Conservation (phyloP, 805 yeast genomes). For the Saturnispora besseyi region DNA sequence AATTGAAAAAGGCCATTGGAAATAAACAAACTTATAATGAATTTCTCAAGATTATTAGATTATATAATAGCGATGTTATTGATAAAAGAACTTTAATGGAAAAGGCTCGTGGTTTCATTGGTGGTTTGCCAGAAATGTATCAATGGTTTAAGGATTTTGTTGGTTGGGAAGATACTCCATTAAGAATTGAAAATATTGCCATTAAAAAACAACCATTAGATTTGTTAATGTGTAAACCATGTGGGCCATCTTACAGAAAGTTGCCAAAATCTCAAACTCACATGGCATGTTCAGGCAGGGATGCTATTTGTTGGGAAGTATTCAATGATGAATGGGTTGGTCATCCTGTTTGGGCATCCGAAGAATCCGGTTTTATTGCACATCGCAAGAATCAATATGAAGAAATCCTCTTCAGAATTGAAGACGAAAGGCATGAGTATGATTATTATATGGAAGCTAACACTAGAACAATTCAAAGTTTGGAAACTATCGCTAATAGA, state of each 20-base stretch:
- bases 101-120: slow-evolving; percentile 78
- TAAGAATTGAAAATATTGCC: slow-evolving; percentile 76
- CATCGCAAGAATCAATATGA: slow-evolving; percentile 97
- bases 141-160: slow-evolving; percentile 91
- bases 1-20: slow-evolving; percentile 79
- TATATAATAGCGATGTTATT: slow-evolving; percentile 84
- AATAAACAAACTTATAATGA: slow-evolving; percentile 88
- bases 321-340: slow-evolving; percentile 99
- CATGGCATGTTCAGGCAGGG: slow-evolving; percentile 98
- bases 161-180: slow-evolving; percentile 78
- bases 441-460: slow-evolving; percentile 95
- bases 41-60: slow-evolving; percentile 77
- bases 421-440: slow-evolving; percentile 96
- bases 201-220: slow-evolving; percentile 90
- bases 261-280: slow-evolving; percentile 89
- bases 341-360: slow-evolving; percentile 99
- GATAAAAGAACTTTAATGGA: slow-evolving; percentile 76
- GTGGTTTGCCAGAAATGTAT: slow-evolving; percentile 67
- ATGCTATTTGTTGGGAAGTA: slow-evolving; percentile 98
- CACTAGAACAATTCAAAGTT: slow-evolving; percentile 86
- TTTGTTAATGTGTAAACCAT: slow-evolving; percentile 81
- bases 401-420: slow-evolving; percentile 88
- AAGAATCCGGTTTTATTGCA: slow-evolving; percentile 98
- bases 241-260: slow-evolving; percentile 90
- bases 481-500: slow-evolving; percentile 90